Conservation (phyloP, 257 asterid species). For the Solanum sejunctum region DNA sequence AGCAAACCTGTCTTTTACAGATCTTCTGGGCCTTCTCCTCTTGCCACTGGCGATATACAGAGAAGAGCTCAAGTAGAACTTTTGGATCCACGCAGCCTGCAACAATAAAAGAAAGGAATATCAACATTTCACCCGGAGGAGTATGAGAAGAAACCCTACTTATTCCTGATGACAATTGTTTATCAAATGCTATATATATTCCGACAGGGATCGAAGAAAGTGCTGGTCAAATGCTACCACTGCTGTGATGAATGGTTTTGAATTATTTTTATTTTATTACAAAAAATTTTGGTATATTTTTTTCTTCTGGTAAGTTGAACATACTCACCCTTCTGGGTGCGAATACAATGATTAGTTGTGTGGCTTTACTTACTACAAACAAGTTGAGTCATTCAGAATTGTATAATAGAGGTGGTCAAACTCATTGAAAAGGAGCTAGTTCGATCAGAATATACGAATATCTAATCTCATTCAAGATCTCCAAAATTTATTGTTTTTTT, state of each 20-base stretch:
- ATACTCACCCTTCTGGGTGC: not conserved
- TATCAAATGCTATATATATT: not conserved
- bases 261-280: not conserved
- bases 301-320: not conserved
- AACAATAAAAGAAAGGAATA: slow-evolving; percentile 2
- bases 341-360: not conserved
- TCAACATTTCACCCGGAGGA: not conserved
- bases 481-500: not conserved
- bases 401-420: not conserved
- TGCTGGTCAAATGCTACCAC: not conserved
- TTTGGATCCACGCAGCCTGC: slow-evolving; percentile 70
- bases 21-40: slow-evolving; percentile 56
- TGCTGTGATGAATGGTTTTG: not conserved
- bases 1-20: slow-evolving; percentile 60
- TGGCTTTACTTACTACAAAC: not conserved
- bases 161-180: not conserved
- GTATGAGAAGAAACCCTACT: not conserved
- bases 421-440: not conserved
- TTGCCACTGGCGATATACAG: slow-evolving; percentile 76
- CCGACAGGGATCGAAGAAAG: not conserved
- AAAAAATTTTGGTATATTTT: not conserved
- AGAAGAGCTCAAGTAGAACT: slow-evolving; percentile 80
- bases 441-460: not conserved
- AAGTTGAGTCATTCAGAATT: not conserved
- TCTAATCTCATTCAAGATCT: not conserved